Percentiles rank a stretch among this genome's conserved stretches.
These are phyloP conservation scores for Mimosa bimucronata DNA, from an alignment of 306 rosid genomes.

Conservation along the genomic window DNA sequence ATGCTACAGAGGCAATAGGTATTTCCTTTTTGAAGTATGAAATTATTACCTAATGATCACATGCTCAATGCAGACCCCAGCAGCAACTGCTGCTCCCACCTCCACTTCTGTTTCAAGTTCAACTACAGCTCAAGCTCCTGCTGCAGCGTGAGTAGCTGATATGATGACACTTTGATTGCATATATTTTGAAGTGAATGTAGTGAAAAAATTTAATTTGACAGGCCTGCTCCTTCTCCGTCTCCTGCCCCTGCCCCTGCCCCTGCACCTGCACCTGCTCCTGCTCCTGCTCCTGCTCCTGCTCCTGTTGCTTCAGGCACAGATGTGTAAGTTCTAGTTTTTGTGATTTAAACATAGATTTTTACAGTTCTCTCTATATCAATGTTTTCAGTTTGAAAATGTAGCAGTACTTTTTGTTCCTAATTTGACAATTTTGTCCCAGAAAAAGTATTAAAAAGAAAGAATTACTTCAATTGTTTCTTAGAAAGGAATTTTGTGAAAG, in stretches of 20 bases:
- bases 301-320: constrained; percentile 36
- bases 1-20: neutral
- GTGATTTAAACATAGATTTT: neutral
- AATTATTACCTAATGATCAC: constrained; percentile 1
- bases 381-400: constrained; percentile 5
- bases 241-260: constrained; percentile 31
- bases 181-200: constrained; percentile 3
- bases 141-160: constrained; percentile 50
- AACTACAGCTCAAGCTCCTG: constrained; percentile 45
- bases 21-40: neutral
- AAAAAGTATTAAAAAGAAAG: neutral
- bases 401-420: neutral
- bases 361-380: neutral
- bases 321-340: constrained; percentile 41
- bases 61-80: constrained; percentile 37
- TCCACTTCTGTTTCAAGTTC: constrained; percentile 38
- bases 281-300: constrained; percentile 22
- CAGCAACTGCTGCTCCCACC: constrained; percentile 51
- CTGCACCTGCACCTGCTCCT: constrained; percentile 30
- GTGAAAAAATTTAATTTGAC: constrained; percentile 31
- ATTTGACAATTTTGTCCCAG: neutral
- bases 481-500: constrained; percentile 30
- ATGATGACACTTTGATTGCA: constrained; percentile 5
- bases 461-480: neutral
- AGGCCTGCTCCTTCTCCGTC: constrained; percentile 44